Evolutionary conservation across 371 early-diverging fungal genomes (phyloP), one percentile per base, ranked within the genome.

Genomic region (Synchytrium microbalum): DNA sequence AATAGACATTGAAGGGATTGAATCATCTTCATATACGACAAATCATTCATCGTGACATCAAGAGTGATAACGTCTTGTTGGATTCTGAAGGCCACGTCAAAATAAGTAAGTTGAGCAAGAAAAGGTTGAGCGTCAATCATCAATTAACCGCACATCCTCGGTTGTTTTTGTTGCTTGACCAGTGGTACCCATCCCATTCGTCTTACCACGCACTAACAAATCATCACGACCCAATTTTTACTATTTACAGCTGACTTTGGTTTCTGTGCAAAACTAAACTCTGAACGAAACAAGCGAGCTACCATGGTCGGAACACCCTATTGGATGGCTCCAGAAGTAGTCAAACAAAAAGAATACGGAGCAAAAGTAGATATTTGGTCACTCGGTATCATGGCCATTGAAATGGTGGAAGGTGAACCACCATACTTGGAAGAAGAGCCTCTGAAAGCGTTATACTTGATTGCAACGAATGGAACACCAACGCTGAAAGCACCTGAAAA

Each of bases 31-130:
- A 99, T 74, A 75, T 77, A 60, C 86, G 89, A 63, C 86, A 87
- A 66, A 93, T 99, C 66, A 93, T 97, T 69, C 95, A 95, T 74
- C 85, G 99, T 71, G 98, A 99, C 76, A 92, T 99, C 73, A 96
- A 98, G 73, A 89, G 90, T 3, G 96, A 96, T 64, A 98, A 98
- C 72, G 86, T 98, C 14, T 75, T 98, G 52, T 70, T 98, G 62
- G 86, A 87, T 71, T 75, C 81, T 28, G 80, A 87, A 32, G 96
- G 98, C 19, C 87, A 91, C 67, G 92, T 98, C 64, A 98, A 96
- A 75, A 87, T 99, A 63, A 92, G 91, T 26, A 91, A 91, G 67
- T 92, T 91, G 2, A 52, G 14, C 16, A 27, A 58, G 25, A 14
- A 25, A 14, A 14, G 14, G 23, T 29, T 58, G 25, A n/a, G n/a